Conservation (phyloP, 441 rosid species). For the Eruca vesicaria region DNA sequence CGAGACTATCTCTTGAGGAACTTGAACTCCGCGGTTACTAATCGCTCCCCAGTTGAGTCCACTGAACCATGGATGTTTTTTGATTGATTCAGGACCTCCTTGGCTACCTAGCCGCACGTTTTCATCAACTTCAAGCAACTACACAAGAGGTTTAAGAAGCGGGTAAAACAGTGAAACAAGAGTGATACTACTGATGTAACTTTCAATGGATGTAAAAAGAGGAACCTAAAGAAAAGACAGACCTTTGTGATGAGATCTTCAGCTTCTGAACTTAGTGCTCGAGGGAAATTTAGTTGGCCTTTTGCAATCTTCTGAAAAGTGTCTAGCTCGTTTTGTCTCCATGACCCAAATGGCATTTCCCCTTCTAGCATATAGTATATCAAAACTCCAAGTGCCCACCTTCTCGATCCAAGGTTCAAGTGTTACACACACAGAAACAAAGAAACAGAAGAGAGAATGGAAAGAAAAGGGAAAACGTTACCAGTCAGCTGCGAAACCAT, state of each 20-base stretch:
- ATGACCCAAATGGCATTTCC: slow-evolving; percentile 90
- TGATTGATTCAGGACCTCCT: slow-evolving; percentile 55
- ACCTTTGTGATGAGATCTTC: slow-evolving; percentile 85
- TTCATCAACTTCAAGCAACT: slow-evolving; percentile 87
- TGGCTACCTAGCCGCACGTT: slow-evolving; percentile 62
- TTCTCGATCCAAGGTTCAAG: slow-evolving; percentile 11
- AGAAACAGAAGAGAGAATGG: background rate
- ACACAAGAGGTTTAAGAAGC: slow-evolving; percentile 24
- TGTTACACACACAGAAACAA: background rate
- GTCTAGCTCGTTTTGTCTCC: slow-evolving; percentile 86
- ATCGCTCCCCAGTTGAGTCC: slow-evolving; percentile 67
- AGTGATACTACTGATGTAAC: slow-evolving; percentile 1
- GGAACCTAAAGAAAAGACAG: slow-evolving; percentile 43
- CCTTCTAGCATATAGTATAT: slow-evolving; percentile 77
- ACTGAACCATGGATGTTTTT: slow-evolving; percentile 74
- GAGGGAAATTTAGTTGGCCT: slow-evolving; percentile 65
- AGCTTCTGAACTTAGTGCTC: slow-evolving; percentile 60
- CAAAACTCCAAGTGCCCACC: slow-evolving; percentile 96
- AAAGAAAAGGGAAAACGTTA: slow-evolving; percentile 24
- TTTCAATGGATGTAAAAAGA: background rate
- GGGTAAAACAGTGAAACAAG: background rate
- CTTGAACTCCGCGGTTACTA: slow-evolving; percentile 47
- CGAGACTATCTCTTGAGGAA: slow-evolving; percentile 56
- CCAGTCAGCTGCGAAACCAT: slow-evolving; percentile 89
- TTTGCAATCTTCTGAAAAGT: slow-evolving; percentile 74